These are phyloP conservation scores for Tetrapisispora phaffii DNA, from an alignment of 805 yeast species.

Conservation along the genomic window DNA sequence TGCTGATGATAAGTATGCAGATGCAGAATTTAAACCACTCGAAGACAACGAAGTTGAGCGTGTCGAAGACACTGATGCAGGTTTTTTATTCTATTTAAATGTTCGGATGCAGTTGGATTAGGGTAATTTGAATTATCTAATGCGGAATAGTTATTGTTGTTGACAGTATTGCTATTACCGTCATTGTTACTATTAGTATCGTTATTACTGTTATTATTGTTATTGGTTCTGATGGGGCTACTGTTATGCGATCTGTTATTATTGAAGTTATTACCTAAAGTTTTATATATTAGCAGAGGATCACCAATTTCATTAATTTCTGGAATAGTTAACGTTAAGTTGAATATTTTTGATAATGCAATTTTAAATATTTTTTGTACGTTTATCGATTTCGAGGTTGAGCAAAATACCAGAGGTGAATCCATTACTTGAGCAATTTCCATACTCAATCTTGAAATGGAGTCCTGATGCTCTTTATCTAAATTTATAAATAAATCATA, in stretches of 20 bases:
- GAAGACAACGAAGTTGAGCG: conserved; percentile 2
- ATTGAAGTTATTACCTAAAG: conserved; percentile 15
- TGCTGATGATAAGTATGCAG: neutral
- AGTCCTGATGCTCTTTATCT: conserved; percentile 71
- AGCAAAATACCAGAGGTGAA: conserved; percentile 75
- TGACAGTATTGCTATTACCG: neutral
- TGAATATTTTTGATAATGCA: conserved; percentile 83
- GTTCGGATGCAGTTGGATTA: neutral
- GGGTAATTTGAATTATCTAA: neutral
- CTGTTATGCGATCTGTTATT: neutral
- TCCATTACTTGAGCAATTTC: conserved; percentile 84
- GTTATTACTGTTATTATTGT: neutral
- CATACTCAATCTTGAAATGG: conserved; percentile 72
- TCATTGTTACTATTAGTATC: neutral
- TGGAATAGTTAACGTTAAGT: conserved; percentile 68
- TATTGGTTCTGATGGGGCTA: neutral
- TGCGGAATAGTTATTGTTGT: neutral
- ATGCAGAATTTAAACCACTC: neutral
- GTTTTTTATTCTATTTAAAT: neutral
- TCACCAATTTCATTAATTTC: conserved; percentile 85
- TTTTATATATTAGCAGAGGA: conserved; percentile 66
- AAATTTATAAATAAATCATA: conserved; percentile 78
- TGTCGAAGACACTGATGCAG: conserved; percentile 1
- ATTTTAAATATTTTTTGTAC: conserved; percentile 90
- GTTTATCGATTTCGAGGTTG: conserved; percentile 85